phyloP scores from a whole-genome alignment of 768 basidiomycete genomes.

The Xerocomellus chrysenteron region DNA sequence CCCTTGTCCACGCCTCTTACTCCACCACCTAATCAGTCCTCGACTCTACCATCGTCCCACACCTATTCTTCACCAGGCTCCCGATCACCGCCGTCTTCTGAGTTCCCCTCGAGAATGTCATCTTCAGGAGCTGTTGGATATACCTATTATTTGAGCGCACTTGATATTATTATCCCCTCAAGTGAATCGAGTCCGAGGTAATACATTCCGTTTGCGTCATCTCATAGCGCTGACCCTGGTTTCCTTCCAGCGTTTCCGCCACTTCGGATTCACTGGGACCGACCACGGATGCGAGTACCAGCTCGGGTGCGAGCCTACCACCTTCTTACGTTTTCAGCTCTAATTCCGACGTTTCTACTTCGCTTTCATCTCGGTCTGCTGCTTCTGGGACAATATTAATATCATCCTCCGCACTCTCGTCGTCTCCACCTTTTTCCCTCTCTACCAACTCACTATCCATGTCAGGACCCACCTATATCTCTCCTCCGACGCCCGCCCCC shows the following conservation, averaged over 20 bases:
- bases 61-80: background rate
- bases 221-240: conserved; percentile 1
- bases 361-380: background rate
- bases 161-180: background rate
- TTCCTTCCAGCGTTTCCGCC: background rate
- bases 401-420: background rate
- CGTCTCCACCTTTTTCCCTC: background rate
- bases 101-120: conserved; percentile 2
- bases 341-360: conserved; percentile 16
- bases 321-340: conserved; percentile 10
- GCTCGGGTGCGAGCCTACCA: conserved; percentile 19
- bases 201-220: background rate
- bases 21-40: conserved; percentile 8
- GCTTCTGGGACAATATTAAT: background rate
- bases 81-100: conserved; percentile 1
- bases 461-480: background rate
- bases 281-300: conserved; percentile 9
- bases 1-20: conserved; percentile 19
- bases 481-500: background rate
- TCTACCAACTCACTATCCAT: background rate
- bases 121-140: background rate
- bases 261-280: background rate
- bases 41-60: background rate
- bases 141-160: background rate
- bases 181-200: conserved; percentile 14